Percentiles rank a stretch among this genome's conserved stretches.
phyloP scores from a whole-genome alignment of 1,139 yeast species.

The Wickerhamomyces sp. region DNA sequence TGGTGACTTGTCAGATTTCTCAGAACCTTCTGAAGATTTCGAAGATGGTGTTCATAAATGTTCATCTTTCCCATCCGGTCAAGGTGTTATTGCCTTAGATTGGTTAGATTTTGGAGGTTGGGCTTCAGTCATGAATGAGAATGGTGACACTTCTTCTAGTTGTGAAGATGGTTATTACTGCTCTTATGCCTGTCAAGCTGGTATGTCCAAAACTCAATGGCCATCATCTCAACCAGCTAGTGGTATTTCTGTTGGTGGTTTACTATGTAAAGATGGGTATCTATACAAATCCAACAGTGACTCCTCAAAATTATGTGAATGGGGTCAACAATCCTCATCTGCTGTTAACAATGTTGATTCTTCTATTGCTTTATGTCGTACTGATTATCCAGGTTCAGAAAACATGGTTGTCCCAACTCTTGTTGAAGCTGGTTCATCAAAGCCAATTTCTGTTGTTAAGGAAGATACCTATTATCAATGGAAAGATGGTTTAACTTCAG shows the following conservation, averaged over 20 bases:
- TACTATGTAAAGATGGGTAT: constrained; percentile 71
- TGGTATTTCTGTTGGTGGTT: constrained; percentile 92
- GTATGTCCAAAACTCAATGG: constrained; percentile 98
- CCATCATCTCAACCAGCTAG: constrained; percentile 76
- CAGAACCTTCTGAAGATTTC: constrained; percentile 51
- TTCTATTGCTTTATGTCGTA: constrained; percentile 86
- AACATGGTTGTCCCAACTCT: constrained; percentile 94
- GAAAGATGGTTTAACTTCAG: constrained; percentile 79
- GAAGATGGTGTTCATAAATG: constrained; percentile 79
- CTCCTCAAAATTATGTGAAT: constrained; percentile 66
- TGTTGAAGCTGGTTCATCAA: constrained; percentile 60
- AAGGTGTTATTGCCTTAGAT: constrained; percentile 83
- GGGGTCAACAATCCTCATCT: constrained; percentile 69
- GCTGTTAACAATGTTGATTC: constrained; percentile 62
- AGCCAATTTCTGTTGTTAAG: constrained; percentile 75
- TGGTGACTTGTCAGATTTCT: constrained; percentile 55
- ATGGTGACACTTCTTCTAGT: constrained; percentile 52
- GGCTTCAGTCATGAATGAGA: constrained; percentile 67
- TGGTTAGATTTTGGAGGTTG: constrained; percentile 87
- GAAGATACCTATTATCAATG: constrained; percentile 73
- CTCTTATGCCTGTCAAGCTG: constrained; percentile 94
- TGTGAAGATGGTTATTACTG: constrained; percentile 91
- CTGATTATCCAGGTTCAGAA: constrained; percentile 99
- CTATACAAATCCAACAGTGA: constrained; percentile 71
- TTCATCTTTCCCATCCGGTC: constrained; percentile 77